Evolutionary conservation across 2,329 filamentous ascomycete genomes (phyloP), one percentile per base, ranked within the genome.

Genomic region (Dendryphion nanum): DNA sequence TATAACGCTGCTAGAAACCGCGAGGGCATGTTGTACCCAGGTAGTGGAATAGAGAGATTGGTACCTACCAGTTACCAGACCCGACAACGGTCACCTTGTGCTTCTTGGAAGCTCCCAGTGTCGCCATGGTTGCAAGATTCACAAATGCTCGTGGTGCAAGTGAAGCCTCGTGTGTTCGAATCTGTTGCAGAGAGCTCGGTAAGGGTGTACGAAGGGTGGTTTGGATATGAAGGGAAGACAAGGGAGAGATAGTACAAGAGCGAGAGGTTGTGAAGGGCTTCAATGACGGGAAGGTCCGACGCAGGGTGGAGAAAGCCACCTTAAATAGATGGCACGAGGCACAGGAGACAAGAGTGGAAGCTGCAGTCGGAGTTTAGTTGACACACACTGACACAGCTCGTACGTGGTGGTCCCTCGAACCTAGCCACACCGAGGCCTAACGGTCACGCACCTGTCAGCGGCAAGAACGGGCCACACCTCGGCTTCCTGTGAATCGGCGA

Each of bases 31-130:
- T 30, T 30, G 18, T 16, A 30, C n/a, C 23, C 3, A 2, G n/a
- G 2, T 3, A 10, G 10, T 8, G 3, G 3, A 10, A 26, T n/a
- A 26, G n/a, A 10, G 23, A 8, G 23, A n/a, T 15, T 33, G 15
- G 31, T 32, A 51, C 75, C 45, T 74, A 91, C 89, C 93, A 98
- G 70, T 98, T 98, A 58, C 93, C 93, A 36, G 91, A 97, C 55
- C 93, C 93, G 51, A 98, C 81, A 36, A 98, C 81, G 45, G 89
- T 90, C 59, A 96, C 87, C 76, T 89, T 94, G 79, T 95, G 89
- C 71, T 85, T 89, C 72, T 81, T 86, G 45, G 74, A 71, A 39
- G 76, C 63, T 43, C 68, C 67, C 30, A 77, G 62, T 17, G 68
- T 69, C 37, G 73, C 69, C 74, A 77, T 77, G 48, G n/a, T 26